Evolutionary conservation across 768 basidiomycete genomes (phyloP).

Genomic region (Candolleomyces eurysporus): DNA sequence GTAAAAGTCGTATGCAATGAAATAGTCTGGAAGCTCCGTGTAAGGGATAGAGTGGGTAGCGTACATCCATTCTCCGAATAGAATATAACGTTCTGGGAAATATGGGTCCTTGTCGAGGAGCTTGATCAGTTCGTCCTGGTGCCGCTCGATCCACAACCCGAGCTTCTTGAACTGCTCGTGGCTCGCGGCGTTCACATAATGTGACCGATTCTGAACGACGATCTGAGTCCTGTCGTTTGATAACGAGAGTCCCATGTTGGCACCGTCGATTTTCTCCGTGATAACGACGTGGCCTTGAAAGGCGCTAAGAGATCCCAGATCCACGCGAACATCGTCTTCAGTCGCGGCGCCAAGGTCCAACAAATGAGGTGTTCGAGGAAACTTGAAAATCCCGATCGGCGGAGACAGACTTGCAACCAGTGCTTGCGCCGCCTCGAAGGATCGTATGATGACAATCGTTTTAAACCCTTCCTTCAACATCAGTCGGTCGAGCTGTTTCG

Average conservation of each 20-base stretch:
- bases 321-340: constrained; percentile 47
- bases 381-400: constrained; percentile 41
- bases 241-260: constrained; percentile 65
- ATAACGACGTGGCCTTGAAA: constrained; percentile 38
- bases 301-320: constrained; percentile 15
- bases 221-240: constrained; percentile 43
- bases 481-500: constrained; percentile 41
- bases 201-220: constrained; percentile 60
- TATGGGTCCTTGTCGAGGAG: constrained; percentile 47
- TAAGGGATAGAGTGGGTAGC: constrained; percentile 63
- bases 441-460: constrained; percentile 45
- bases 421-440: constrained; percentile 50
- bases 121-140: constrained; percentile 39
- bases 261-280: constrained; percentile 67
- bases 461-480: constrained; percentile 52
- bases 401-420: constrained; percentile 44
- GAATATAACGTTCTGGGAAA: constrained; percentile 56
- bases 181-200: constrained; percentile 52
- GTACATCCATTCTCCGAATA: constrained; percentile 65
- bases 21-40: constrained; percentile 49
- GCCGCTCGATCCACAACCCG: constrained; percentile 50
- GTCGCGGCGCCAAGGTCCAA: constrained; percentile 57
- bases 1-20: constrained; percentile 60
- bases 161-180: constrained; percentile 64
- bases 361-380: constrained; percentile 60